A percentile compares a stretch with the other conserved stretches of the same genome.
Conservation (phyloP, 805 yeast species). For the Tetrapisispora fleetii region DNA sequence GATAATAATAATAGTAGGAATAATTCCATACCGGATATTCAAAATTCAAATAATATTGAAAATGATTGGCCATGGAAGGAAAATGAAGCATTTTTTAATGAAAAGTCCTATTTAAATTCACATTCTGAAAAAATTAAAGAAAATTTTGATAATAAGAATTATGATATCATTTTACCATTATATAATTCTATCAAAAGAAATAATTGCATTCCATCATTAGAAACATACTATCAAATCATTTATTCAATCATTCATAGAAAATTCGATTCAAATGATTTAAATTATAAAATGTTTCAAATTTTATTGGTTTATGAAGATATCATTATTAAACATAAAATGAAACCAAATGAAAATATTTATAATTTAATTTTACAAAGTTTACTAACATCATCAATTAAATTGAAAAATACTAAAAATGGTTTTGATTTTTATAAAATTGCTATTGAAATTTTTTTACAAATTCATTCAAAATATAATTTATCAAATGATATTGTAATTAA, state of each 20-base stretch:
- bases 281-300: conserved; percentile 50
- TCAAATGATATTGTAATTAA: conserved; percentile 35
- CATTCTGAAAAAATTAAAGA: conserved; percentile 25
- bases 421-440: conserved; percentile 42
- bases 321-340: conserved; percentile 37
- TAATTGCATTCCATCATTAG: conserved; percentile 39
- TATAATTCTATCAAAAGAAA: conserved; percentile 35
- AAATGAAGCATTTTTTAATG: conserved; percentile 23
- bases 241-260: conserved; percentile 43
- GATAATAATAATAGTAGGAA: background rate
- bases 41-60: background rate
- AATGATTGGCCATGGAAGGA: conserved; percentile 23
- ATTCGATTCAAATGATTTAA: conserved; percentile 43
- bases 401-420: conserved; percentile 31
- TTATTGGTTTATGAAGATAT: conserved; percentile 62
- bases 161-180: conserved; percentile 30
- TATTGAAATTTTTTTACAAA: conserved; percentile 37
- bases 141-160: conserved; percentile 22
- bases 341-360: conserved; percentile 50
- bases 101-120: conserved; percentile 24
- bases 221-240: conserved; percentile 45
- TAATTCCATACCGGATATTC: background rate
- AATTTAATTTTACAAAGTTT: conserved; percentile 41
- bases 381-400: conserved; percentile 38
- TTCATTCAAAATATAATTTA: conserved; percentile 34